Conservation (phyloP, 306 rosid species). For the Pterocarpus macrocarpus region DNA sequence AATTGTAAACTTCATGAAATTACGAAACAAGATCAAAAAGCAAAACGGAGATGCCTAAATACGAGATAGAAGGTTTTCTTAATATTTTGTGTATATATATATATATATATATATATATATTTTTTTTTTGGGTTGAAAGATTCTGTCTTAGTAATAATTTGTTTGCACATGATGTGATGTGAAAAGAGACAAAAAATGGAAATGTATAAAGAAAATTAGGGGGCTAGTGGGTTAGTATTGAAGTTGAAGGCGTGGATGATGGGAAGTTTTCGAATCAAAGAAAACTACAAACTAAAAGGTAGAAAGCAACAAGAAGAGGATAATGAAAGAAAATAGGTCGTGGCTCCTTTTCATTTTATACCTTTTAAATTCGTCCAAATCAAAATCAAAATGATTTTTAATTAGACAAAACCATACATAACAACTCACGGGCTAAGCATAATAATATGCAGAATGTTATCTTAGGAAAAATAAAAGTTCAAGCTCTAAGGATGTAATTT, state of each 20-base stretch:
- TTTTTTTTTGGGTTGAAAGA: neutral
- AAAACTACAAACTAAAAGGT: conserved; percentile 38
- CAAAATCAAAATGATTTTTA: conserved; percentile 8
- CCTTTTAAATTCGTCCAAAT: conserved; percentile 30
- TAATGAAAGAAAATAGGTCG: conserved; percentile 5
- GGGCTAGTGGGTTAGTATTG: neutral
- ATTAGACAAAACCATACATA: neutral
- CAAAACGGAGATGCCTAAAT: neutral
- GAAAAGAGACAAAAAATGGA: conserved; percentile 48
- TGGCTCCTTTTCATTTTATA: neutral
- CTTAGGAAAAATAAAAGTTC: neutral
- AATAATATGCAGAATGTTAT: neutral
- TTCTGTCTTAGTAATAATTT: neutral
- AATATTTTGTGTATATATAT: neutral
- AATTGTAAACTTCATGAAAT: neutral
- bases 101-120: no score
- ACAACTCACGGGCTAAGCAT: neutral
- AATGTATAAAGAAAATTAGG: conserved; percentile 11
- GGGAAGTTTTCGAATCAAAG: conserved; percentile 16
- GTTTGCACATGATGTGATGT: neutral
- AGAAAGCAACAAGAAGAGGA: neutral
- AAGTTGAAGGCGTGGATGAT: conserved; percentile 33
- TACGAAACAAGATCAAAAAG: neutral
- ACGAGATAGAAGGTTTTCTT: neutral
- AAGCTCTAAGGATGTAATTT: neutral